Base-by-base conservation (phyloP, 768 basidiomycete genomes). In the Termitomyces sp. region DNA sequence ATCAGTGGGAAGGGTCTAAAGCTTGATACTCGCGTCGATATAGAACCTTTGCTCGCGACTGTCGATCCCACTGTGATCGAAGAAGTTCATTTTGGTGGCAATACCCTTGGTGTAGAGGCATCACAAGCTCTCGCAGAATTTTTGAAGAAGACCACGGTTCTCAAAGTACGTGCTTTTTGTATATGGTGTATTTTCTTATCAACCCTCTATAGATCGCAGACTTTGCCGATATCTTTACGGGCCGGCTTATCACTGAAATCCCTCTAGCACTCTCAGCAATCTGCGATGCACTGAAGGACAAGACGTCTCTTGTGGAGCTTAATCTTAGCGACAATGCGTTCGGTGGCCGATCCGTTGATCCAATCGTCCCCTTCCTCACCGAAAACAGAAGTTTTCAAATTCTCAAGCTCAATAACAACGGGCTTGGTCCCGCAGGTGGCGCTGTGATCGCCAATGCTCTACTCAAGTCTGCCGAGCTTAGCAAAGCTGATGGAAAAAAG, bases 211-310 rank as follows among this genome's bases (percentile, higher is more conserved):
- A 98, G 97, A 76, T 96, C 58, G 96, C 95, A 64, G 88, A 98
- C 76, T 91, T 98, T 63, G 90, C 93, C 32, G 96, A 98, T 74
- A 95, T 99, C 73, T 99, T 99, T 76, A 98, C 96, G 2, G 92
- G 95, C 55, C 91, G 96, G 62, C 82, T 97, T 67, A 98, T 98
- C 76, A 80, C 84, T 60, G 96, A 99, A 72, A 98, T 99, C 68
- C 97, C 96, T 5, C 80, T 75, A 58, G 93, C 97, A 16, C 85
- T 99, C 47, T 81, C 85, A 38, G 88, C 91, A 36, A 83, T 99
- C 63, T 97, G 95, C 70, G 84, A 92, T 65, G 86, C 94, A 13
- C 83, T 99, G 60, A 85, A 84, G 65, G 79, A 84, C 65, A 92
- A 92, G 66, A 80, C 85, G 4, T 83, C 88, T 3, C 86, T 99